A percentile compares a stretch with the other conserved stretches of the same genome.
Evolutionary conservation across 1,139 yeast genomes (phyloP).

Genomic region (Candida sp.): DNA sequence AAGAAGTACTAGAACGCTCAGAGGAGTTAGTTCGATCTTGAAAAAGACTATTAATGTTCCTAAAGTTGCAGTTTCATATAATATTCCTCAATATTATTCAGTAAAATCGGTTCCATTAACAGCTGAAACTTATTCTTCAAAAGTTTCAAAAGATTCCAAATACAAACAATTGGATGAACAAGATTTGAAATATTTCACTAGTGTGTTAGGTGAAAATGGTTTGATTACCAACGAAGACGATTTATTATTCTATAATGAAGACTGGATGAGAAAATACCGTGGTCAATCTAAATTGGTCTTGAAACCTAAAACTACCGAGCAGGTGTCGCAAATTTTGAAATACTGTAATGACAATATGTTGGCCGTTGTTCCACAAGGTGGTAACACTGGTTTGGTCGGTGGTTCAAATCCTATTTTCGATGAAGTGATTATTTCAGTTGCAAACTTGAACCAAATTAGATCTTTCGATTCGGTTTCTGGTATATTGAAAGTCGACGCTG

Average conservation of each 20-base stretch:
- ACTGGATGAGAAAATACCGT: constrained; percentile 93
- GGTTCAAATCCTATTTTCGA: constrained; percentile 94
- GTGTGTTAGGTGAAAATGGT: constrained; percentile 49
- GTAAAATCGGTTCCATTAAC: constrained; percentile 53
- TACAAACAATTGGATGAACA: constrained; percentile 46
- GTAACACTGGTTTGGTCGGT: constrained; percentile 95
- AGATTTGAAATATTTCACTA: constrained; percentile 62
- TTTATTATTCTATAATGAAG: constrained; percentile 75
- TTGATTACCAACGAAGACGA: constrained; percentile 57
- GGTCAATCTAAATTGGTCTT: constrained; percentile 83
- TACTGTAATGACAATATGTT: constrained; percentile 76
- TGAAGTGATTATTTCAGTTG: constrained; percentile 73
- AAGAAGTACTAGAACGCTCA: not conserved
- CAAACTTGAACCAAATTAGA: constrained; percentile 74
- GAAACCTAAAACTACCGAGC: constrained; percentile 81
- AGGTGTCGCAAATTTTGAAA: constrained; percentile 71
- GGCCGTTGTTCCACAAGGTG: constrained; percentile 97
- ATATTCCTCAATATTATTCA: constrained; percentile 2
- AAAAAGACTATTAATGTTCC: not conserved
- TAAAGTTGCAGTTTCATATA: not conserved
- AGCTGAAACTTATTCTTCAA: constrained; percentile 57
- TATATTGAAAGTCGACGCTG: constrained; percentile 85
- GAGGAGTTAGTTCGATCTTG: not conserved
- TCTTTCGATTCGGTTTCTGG: constrained; percentile 84
- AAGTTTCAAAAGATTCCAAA: constrained; percentile 42